Conservation (phyloP, 768 basidiomycete species). For the Tylopilus felleus region DNA sequence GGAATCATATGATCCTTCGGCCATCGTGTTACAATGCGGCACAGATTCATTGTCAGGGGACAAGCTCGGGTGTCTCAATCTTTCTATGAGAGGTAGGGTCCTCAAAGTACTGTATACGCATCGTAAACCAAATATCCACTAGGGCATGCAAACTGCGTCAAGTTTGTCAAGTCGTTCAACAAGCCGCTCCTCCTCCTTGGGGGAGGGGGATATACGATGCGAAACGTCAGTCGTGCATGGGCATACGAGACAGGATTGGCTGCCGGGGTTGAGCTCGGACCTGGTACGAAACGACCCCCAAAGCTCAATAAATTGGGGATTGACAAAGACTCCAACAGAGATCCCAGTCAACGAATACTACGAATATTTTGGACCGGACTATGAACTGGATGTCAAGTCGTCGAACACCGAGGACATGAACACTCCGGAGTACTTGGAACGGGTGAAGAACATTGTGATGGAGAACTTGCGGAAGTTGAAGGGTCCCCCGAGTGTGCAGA, state of each 20-base stretch:
- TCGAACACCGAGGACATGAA: constrained; percentile 97
- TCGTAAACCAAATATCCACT: constrained; percentile 1
- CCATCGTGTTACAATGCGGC: constrained; percentile 95
- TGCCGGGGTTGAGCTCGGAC: constrained; percentile 90
- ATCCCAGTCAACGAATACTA: constrained; percentile 99
- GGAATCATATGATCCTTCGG: constrained; percentile 91
- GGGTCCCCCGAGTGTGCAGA: constrained; percentile 90
- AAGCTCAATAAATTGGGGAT: neutral
- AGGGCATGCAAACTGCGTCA: constrained; percentile 97
- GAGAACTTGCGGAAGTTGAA: constrained; percentile 84
- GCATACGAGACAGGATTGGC: constrained; percentile 97
- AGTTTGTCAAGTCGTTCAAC: constrained; percentile 95
- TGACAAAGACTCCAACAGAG: constrained; percentile 45
- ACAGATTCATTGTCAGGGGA: constrained; percentile 97
- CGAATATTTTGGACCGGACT: constrained; percentile 98
- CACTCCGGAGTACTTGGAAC: constrained; percentile 86
- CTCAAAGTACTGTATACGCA: neutral
- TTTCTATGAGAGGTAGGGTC: constrained; percentile 83
- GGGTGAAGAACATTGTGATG: constrained; percentile 88
- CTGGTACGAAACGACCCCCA: constrained; percentile 47
- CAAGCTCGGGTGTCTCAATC: constrained; percentile 91
- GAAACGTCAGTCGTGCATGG: constrained; percentile 95
- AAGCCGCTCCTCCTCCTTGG: constrained; percentile 92
- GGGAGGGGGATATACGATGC: constrained; percentile 98
- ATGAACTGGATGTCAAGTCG: constrained; percentile 89